Base-by-base conservation (phyloP, 2,329 filamentous ascomycete species). In the Exophiala dermatitidis region DNA sequence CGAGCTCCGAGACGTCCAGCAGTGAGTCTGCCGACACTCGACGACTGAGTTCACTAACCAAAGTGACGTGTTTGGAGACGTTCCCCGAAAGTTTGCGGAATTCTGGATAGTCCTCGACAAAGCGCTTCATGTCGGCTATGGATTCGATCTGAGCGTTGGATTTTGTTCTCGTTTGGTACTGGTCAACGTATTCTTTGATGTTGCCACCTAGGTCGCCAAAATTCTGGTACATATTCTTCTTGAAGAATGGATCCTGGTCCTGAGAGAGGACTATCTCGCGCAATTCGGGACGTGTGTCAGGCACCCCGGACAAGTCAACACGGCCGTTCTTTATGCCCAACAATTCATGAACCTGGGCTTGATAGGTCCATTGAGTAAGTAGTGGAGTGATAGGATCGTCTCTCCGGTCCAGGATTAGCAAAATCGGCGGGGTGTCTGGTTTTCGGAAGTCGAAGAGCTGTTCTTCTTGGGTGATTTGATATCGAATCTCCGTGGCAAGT, bases 271-370 rank as follows among this genome's bases (percentile, higher is more conserved):
- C 90, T 53, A 98, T 93, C 71, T 98, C 93, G 65, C 86, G 90
- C 50, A 96, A 76, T 68, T 96, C 91, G 1, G 88, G 86, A 10
- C 88, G 79, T 52, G 94, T 82, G 50, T 95, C 90, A 8, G 88
- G 88, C 0, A 95, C 84, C 51, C 88, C 81, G 58, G 85, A 86
- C 33, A 98, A 76, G 66, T 95, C 86, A 0, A 98, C 93, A 47
- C 91, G 81, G n/a, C 93, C 93, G 67, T 97, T 97, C 54, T 87
- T 82, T 61, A 98, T 95, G 3, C 93, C 93, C 8, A 98, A 77
- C 1, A 97, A 74, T 66, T 98, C 93, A 67, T 98, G 93, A 0
- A 98, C 93, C 90, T 98, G 98, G n/a, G 93, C 93, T 71, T 98
- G 93, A 66, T 98, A 98, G 29, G 93, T 98, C 93, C 93, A 98